Conservation (phyloP, 768 basidiomycete genomes). For the Leccinum obscurum region DNA sequence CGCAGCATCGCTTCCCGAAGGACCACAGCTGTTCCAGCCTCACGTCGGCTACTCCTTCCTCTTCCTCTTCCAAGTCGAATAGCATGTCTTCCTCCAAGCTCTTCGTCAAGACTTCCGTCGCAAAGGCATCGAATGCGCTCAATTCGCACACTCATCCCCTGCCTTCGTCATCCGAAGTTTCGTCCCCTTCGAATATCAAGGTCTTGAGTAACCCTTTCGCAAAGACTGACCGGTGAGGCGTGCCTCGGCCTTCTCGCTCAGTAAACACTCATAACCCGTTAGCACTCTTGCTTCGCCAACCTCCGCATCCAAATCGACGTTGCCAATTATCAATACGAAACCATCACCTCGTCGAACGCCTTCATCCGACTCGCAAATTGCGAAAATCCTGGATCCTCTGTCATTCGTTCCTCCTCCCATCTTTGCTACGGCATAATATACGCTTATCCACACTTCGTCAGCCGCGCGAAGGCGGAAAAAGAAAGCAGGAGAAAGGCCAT, state of each 20-base stretch:
- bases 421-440: conserved; percentile 62
- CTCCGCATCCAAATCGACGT: conserved; percentile 21
- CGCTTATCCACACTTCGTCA: conserved; percentile 32
- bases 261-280: conserved; percentile 67
- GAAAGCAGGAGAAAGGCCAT: conserved; percentile 70
- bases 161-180: conserved; percentile 11
- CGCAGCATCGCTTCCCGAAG: conserved; percentile 74
- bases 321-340: conserved; percentile 17
- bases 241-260: conserved; percentile 28
- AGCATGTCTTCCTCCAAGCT: conserved; percentile 13
- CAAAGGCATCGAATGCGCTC: conserved; percentile 9
- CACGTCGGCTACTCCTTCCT: conserved; percentile 10
- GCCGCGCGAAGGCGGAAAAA: conserved; percentile 73
- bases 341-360: conserved; percentile 27
- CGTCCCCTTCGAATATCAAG: conserved; percentile 14
- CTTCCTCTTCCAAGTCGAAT: conserved; percentile 10
- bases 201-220: conserved; percentile 40
- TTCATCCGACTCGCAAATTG: conserved; percentile 33
- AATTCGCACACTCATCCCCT: conserved; percentile 3
- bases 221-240: conserved; percentile 64
- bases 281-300: conserved; percentile 40
- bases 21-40: conserved; percentile 59
- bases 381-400: conserved; percentile 36
- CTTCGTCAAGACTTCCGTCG: not conserved
- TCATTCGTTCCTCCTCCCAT: conserved; percentile 69